These are phyloP conservation scores for Xenoacremonium recifei DNA, from an alignment of 2,329 filamentous ascomycete genomes.

Conservation along the genomic window DNA sequence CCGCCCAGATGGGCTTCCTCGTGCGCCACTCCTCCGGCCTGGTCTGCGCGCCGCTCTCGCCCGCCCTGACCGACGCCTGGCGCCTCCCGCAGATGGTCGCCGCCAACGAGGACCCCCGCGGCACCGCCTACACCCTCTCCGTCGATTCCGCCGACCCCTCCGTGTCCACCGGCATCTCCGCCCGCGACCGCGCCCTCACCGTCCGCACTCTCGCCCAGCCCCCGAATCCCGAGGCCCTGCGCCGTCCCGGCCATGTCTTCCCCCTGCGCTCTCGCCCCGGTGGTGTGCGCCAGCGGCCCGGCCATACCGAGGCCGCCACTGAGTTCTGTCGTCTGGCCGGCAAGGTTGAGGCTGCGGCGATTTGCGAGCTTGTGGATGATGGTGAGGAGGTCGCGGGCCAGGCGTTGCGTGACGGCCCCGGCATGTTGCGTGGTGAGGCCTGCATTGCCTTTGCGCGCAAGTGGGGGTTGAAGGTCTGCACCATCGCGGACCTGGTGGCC, in stretches of 20 bases:
- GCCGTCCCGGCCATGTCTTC: constrained; percentile 86
- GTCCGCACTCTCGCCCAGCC: constrained; percentile 75
- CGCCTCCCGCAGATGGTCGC: constrained; percentile 86
- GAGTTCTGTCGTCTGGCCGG: constrained; percentile 87
- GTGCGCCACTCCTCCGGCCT: constrained; percentile 87
- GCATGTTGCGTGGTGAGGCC: constrained; percentile 88
- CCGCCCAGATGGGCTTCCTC: constrained; percentile 94
- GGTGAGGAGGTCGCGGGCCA: constrained; percentile 69
- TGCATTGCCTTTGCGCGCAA: constrained; percentile 84
- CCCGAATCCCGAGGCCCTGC: constrained; percentile 59
- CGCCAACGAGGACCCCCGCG: constrained; percentile 73
- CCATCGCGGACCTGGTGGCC: constrained; percentile 83
- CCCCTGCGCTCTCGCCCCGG: constrained; percentile 77
- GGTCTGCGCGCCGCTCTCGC: constrained; percentile 82
- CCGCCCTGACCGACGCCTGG: constrained; percentile 66
- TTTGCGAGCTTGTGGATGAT: constrained; percentile 89
- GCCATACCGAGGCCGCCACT: constrained; percentile 91
- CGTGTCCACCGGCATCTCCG: constrained; percentile 86
- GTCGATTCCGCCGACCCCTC: constrained; percentile 74
- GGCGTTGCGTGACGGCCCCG: constrained; percentile 64
- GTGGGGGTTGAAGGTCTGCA: constrained; percentile 91
- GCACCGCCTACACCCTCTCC: constrained; percentile 90
- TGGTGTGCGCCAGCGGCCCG: constrained; percentile 74
- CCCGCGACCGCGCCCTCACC: constrained; percentile 80
- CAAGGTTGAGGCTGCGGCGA: constrained; percentile 74